Evolutionary conservation across 345 rosid species (phyloP).

Genomic region (Heritiera fomes): DNA sequence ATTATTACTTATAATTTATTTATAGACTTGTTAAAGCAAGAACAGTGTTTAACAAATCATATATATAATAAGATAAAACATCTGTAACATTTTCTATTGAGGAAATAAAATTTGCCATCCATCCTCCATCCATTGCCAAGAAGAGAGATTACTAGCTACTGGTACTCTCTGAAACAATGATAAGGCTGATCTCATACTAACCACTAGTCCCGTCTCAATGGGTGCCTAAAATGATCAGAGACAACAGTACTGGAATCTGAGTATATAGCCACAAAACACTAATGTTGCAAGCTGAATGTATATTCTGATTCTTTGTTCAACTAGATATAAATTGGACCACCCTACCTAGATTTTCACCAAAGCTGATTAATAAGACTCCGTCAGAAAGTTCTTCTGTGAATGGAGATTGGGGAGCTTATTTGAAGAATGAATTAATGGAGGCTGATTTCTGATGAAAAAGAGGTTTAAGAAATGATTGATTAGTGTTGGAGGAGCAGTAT

Average conservation of each 20-base stretch:
- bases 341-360: neutral
- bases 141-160: neutral
- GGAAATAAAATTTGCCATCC: neutral
- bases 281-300: constrained; percentile 6
- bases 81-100: neutral
- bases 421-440: neutral
- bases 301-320: neutral
- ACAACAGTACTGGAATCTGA: constrained; percentile 19
- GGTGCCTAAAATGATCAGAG: neutral
- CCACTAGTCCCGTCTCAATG: neutral
- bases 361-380: neutral
- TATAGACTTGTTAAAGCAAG: neutral
- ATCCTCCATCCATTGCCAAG: neutral
- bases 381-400: neutral
- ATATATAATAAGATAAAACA: too few species aligned
- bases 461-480: neutral
- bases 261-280: constrained; percentile 20
- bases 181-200: neutral
- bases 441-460: neutral
- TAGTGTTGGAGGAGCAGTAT: neutral
- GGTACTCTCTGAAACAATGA: constrained; percentile 15
- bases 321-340: neutral
- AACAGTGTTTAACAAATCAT: neutral
- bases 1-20: neutral
- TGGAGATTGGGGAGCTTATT: neutral